Conservation (phyloP, 2,329 filamentous ascomycete genomes). For the Aspergillus awamori region DNA sequence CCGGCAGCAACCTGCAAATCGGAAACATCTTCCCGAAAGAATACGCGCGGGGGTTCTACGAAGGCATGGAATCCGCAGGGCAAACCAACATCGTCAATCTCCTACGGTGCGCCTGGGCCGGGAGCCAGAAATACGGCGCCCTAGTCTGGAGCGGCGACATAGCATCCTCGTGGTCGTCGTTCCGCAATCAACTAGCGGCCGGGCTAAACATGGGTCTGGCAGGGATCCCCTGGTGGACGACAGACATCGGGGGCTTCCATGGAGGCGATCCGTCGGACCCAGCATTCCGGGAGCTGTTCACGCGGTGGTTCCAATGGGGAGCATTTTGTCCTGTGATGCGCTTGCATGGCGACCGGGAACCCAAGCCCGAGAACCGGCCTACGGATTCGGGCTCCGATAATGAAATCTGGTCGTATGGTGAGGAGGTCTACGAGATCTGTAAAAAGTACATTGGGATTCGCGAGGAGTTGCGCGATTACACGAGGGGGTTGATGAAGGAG, state of each 20-base stretch:
- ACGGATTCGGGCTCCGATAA: slow-evolving; percentile 33
- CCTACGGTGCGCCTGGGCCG: slow-evolving; percentile 59
- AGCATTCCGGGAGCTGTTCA: slow-evolving; percentile 64
- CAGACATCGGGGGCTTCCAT: slow-evolving; percentile 71
- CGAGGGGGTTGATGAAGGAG: slow-evolving; percentile 59
- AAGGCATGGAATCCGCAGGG: slow-evolving; percentile 58
- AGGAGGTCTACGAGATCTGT: slow-evolving; percentile 62
- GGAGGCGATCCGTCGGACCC: slow-evolving; percentile 61
- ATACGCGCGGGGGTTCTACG: slow-evolving; percentile 63
- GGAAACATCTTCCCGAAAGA: slow-evolving; percentile 64
- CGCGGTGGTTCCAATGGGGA: slow-evolving; percentile 71
- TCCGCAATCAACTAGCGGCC: slow-evolving; percentile 63
- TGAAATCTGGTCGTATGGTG: slow-evolving; percentile 69
- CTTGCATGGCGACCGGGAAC: slow-evolving; percentile 67
- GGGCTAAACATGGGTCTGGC: slow-evolving; percentile 68
- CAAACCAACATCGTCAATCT: slow-evolving; percentile 64
- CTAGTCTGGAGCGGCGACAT: slow-evolving; percentile 71
- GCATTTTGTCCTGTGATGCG: slow-evolving; percentile 69
- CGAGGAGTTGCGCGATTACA: slow-evolving; percentile 62
- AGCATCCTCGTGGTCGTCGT: slow-evolving; percentile 63
- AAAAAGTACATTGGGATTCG: slow-evolving; percentile 61
- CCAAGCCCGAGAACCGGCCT: slow-evolving; percentile 44
- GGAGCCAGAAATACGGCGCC: slow-evolving; percentile 65
- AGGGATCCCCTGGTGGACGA: slow-evolving; percentile 70
- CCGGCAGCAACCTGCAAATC: slow-evolving; percentile 57